Base-by-base conservation (phyloP, 306 rosid genomes). In the Lathyrus aphaca region DNA sequence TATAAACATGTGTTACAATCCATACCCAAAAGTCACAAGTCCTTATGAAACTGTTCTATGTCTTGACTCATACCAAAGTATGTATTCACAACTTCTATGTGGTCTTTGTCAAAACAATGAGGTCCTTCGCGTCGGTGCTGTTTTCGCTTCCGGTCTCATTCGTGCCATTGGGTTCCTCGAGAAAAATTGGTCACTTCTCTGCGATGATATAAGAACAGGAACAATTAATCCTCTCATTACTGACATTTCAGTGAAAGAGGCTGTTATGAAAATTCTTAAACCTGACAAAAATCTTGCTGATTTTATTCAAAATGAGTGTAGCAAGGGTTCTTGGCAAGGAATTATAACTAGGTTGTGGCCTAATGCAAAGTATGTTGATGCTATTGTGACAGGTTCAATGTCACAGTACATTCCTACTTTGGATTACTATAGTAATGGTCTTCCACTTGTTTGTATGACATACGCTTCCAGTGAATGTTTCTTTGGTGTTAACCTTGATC, bases 341-440 rank as follows among this genome's bases (percentile, higher is more conserved):
- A 94, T 94, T 7, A 88, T 94, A 0, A 80, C 91, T 0, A 77
- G 88, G 80, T 30, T 94, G 38, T 94, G 98, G 97, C 97, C 96
- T 4, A 90, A 88, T 74, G 87, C 98, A 0, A 88, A 88, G 79
- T 90, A 90, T 75, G 90, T 94, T 78, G 97, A 90, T 78, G 98
- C 90, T 53, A 94, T 90, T 55, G 98, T 94, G 65, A 94, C 97
- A 0, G 98, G 98, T 64, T 80, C 98, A 25, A 94, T 94, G 98
- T 89, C 98, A 46, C 97, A 94, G 79, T 90, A 94, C 39, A 86
- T 94, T 63, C 90, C 89, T 7, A 94, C 92, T 8, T 71, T 94
- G 55, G 98, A 94, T 68, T 80, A 85, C 49, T 94, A 90, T 64
- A 73, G 90, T 82, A 83, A 88, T 71, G 88, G 86, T 16, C 87